Evolutionary conservation across 2,329 filamentous ascomycete species (phyloP).

Genomic region (Gaeumannomyces sp.): DNA sequence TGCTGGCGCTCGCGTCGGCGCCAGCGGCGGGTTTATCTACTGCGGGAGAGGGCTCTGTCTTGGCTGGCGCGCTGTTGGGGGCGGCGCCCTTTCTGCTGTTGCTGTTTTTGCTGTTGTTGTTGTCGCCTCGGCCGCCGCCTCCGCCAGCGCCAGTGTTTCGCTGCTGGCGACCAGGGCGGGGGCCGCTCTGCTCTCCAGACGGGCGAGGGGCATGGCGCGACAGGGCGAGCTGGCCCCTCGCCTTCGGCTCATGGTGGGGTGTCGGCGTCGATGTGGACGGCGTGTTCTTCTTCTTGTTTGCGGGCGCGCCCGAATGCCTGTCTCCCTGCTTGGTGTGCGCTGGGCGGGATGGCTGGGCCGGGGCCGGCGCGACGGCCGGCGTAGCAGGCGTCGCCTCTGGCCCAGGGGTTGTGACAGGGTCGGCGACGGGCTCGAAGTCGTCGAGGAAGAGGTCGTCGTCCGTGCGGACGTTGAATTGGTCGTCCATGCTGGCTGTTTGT

Average conservation of each 20-base stretch:
- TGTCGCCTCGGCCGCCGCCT: constrained; percentile 8
- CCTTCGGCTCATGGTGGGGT: constrained; percentile 13
- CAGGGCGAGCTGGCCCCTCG: constrained; percentile 23
- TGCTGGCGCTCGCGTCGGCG: background rate
- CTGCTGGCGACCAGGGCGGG: background rate
- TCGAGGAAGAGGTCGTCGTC: constrained; percentile 59
- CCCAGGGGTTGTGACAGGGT: constrained; percentile 7
- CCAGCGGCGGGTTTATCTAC: background rate
- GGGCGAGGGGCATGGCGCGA: constrained; percentile 25
- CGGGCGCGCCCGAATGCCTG: background rate
- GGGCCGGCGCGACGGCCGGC: background rate
- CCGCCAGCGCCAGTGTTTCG: constrained; percentile 15
- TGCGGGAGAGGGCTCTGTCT: background rate
- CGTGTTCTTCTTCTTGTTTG: background rate
- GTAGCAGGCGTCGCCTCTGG: background rate
- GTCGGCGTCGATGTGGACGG: constrained; percentile 10
- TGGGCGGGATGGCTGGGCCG: background rate
- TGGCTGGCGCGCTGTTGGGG: background rate
- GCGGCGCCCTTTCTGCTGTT: background rate
- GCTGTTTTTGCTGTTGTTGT: background rate
- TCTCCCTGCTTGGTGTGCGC: background rate
- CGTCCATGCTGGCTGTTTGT: constrained; percentile 39
- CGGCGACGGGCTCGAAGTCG: constrained; percentile 50
- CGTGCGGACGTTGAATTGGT: constrained; percentile 54
- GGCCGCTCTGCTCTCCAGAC: constrained; percentile 13